A percentile compares a stretch with the other conserved stretches of the same genome.
Evolutionary conservation across 2,329 filamentous ascomycete genomes (phyloP).

Genomic region (Colletotrichum aenigma): DNA sequence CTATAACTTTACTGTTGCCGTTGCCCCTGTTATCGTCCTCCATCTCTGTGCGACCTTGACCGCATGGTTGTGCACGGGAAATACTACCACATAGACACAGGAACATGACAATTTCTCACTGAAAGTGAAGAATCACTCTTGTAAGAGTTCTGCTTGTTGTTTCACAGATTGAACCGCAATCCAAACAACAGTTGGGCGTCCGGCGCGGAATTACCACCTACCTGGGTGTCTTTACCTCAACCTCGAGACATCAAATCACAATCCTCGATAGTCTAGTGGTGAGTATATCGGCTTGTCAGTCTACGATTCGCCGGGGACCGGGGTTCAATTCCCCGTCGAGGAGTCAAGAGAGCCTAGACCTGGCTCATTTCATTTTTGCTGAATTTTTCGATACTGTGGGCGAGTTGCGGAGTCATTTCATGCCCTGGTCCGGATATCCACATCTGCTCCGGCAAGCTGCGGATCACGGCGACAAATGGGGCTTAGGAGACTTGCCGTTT

Average conservation of each 20-base stretch:
- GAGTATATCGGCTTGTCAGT: background rate
- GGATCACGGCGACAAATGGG: background rate
- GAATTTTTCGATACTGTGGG: background rate
- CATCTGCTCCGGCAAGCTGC: background rate
- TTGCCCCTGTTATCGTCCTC: background rate
- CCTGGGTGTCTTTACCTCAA: background rate
- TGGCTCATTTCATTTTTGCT: background rate
- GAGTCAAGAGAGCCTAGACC: background rate
- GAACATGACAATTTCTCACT: fast-evolving
- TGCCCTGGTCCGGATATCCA: background rate
- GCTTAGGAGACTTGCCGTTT: background rate
- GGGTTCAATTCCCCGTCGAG: background rate
- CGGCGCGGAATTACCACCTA: fast-evolving
- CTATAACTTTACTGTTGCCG: fast-evolving
- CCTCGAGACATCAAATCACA: background rate
- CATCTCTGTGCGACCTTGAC: background rate
- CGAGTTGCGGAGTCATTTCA: background rate
- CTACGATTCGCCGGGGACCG: background rate
- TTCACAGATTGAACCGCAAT: too few species aligned
- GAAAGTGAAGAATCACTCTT: too few species aligned
- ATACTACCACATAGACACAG: fast-evolving
- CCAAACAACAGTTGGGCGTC: too few species aligned
- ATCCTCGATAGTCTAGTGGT: background rate
- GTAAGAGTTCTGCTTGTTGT: too few species aligned
- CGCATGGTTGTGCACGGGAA: fast-evolving